Evolutionary conservation across 139 green algal genomes (phyloP).

Genomic region (Asterochloris erici): DNA sequence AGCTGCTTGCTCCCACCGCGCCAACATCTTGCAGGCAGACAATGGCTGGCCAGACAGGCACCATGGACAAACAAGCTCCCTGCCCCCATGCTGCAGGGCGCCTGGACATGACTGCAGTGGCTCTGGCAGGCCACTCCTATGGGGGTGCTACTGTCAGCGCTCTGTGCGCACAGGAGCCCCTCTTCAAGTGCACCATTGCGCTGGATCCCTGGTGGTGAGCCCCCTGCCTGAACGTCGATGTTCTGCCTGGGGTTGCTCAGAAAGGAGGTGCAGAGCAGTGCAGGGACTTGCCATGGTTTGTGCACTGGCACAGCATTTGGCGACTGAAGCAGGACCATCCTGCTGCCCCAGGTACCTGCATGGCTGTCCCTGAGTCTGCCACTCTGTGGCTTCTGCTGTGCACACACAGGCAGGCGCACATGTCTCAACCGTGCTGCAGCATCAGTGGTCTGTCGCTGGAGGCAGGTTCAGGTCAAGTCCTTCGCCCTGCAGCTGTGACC

Average conservation of each 20-base stretch:
- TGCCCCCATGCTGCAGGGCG: not conserved
- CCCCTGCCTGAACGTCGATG: too few relatives aligned
- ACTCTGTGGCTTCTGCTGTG: too few relatives aligned
- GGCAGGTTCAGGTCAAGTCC: too few relatives aligned
- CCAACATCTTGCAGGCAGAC: too few relatives aligned
- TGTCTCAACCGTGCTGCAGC: too few relatives aligned
- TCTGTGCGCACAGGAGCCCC: conserved; percentile 32
- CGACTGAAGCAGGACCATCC: not conserved
- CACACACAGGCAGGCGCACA: too few relatives aligned
- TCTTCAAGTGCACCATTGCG: conserved; percentile 35
- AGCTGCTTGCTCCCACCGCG: too few relatives aligned
- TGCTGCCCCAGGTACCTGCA: not conserved
- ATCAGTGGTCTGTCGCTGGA: too few relatives aligned
- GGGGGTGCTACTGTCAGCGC: conserved; percentile 55
- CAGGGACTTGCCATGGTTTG: not conserved
- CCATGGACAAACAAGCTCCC: too few relatives aligned
- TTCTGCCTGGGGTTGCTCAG: not conserved
- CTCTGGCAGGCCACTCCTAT: conserved; percentile 54
- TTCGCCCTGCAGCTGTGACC: too few relatives aligned
- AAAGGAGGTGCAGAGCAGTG: not conserved
- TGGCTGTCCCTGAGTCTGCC: too few relatives aligned
- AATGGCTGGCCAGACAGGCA: too few relatives aligned
- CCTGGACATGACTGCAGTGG: conserved; percentile 42
- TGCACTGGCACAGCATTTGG: not conserved
- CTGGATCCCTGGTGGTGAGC: conserved; percentile 65